phyloP scores from a whole-genome alignment of 2,329 filamentous ascomycete species.

The Claviceps purpurea region DNA sequence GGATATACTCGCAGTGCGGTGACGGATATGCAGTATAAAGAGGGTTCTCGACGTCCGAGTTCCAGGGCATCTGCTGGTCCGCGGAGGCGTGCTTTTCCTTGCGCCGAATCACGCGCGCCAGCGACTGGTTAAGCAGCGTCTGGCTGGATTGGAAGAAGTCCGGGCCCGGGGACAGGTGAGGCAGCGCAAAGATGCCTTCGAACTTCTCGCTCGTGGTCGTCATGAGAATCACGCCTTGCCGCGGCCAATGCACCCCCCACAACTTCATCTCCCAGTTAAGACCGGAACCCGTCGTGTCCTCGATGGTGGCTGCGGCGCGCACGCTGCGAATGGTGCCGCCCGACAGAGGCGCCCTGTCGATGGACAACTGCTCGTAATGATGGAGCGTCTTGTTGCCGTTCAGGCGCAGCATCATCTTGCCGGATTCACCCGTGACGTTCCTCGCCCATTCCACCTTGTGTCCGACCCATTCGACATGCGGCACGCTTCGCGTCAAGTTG shows the following conservation, averaged over 20 bases:
- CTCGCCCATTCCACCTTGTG: conserved; percentile 51
- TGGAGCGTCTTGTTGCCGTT: conserved; percentile 42
- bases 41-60: conserved; percentile 51
- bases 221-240: conserved; percentile 65
- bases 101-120: conserved; percentile 52
- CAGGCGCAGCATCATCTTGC: conserved; percentile 52
- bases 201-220: conserved; percentile 91
- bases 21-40: conserved; percentile 42
- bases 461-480: conserved; percentile 51
- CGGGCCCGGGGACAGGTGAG: conserved; percentile 57
- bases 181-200: conserved; percentile 77
- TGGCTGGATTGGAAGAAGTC: conserved; percentile 46
- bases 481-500: conserved; percentile 53
- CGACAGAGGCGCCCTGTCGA: conserved; percentile 21
- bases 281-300: conserved; percentile 52
- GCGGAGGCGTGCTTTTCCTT: conserved; percentile 43
- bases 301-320: conserved; percentile 54
- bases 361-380: conserved; percentile 27
- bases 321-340: conserved; percentile 53
- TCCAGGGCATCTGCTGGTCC: conserved; percentile 61
- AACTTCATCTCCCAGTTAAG: conserved; percentile 69
- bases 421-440: conserved; percentile 64
- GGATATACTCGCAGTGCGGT: conserved; percentile 78
- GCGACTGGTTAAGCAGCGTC: conserved; percentile 56
- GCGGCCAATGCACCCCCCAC: conserved; percentile 75